Conservation (phyloP, 1,284 basidiomycete genomes). For the Puccinia horiana region DNA sequence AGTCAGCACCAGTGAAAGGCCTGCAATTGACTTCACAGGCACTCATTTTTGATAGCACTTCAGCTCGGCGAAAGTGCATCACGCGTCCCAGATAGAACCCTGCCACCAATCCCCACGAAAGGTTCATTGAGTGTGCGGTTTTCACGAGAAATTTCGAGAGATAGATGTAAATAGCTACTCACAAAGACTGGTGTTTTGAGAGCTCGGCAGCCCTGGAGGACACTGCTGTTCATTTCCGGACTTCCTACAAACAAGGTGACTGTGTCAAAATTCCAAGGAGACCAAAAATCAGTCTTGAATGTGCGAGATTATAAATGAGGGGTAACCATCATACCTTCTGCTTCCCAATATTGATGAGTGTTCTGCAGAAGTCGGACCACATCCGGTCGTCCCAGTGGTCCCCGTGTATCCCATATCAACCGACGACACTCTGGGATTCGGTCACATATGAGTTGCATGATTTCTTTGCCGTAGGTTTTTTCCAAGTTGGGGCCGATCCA, state of each 20-base stretch:
- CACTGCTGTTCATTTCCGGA: slow-evolving; percentile 28
- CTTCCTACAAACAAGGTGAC: slow-evolving; percentile 42
- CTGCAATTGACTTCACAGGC: too few species aligned
- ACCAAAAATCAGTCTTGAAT: neutral
- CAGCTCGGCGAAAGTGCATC: too few species aligned
- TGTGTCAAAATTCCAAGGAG: neutral
- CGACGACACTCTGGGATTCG: slow-evolving; percentile 70
- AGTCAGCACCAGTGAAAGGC: too few species aligned
- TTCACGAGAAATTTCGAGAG: neutral
- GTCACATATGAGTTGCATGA: slow-evolving; percentile 68
- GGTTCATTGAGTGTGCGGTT: neutral
- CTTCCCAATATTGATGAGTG: slow-evolving; percentile 67
- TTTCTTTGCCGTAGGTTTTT: slow-evolving; percentile 72
- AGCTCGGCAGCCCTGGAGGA: slow-evolving; percentile 11
- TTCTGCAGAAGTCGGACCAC: slow-evolving; percentile 74
- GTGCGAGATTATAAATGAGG: neutral
- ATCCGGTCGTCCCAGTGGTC: slow-evolving; percentile 70
- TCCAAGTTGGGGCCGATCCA: slow-evolving; percentile 67
- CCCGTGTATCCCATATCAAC: slow-evolving; percentile 72
- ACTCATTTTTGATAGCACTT: too few species aligned
- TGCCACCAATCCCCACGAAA: neutral
- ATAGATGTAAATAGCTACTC: neutral
- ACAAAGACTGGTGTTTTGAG: slow-evolving; percentile 42
- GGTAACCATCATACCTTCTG: slow-evolving; percentile 71
- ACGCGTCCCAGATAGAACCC: slow-evolving; percentile 24